phyloP scores from a whole-genome alignment of 2,329 filamentous ascomycete species.

The Spiromastix sp. region DNA sequence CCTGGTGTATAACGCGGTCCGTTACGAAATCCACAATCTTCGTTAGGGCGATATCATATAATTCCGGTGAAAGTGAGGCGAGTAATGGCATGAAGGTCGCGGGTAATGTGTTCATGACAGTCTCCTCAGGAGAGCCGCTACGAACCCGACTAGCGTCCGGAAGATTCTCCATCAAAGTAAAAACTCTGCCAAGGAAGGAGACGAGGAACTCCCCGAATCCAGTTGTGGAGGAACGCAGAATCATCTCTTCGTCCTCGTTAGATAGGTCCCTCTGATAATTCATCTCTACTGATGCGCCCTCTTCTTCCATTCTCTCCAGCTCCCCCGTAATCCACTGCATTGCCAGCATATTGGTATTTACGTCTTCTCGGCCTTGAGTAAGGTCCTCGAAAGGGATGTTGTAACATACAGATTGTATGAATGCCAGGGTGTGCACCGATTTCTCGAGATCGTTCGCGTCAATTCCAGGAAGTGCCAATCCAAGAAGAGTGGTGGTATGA shows the following conservation, averaged over 20 bases:
- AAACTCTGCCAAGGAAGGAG: constrained; percentile 84
- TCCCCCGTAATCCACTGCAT: constrained; percentile 91
- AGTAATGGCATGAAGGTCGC: constrained; percentile 85
- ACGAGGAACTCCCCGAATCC: constrained; percentile 88
- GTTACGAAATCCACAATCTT: constrained; percentile 89
- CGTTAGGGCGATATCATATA: constrained; percentile 84
- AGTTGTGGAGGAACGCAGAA: constrained; percentile 86
- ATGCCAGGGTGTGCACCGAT: constrained; percentile 85
- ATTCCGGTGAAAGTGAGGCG: constrained; percentile 78
- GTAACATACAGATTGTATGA: constrained; percentile 92
- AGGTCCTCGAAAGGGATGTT: constrained; percentile 88
- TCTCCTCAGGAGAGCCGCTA: constrained; percentile 88
- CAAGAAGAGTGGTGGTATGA: constrained; percentile 88
- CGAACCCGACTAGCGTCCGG: constrained; percentile 82
- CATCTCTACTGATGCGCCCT: constrained; percentile 74
- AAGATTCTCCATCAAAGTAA: constrained; percentile 88
- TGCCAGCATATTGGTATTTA: constrained; percentile 66
- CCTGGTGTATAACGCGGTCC: constrained; percentile 92
- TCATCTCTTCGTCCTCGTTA: constrained; percentile 76
- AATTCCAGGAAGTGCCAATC: constrained; percentile 84
- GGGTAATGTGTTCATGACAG: constrained; percentile 89
- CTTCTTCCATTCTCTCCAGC: constrained; percentile 84
- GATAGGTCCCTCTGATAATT: constrained; percentile 74
- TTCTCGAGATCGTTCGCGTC: constrained; percentile 97
- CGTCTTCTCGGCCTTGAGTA: constrained; percentile 54